Evolutionary conservation across 305 asterid genomes (phyloP).

Genomic region (Solanum hybrid): DNA sequence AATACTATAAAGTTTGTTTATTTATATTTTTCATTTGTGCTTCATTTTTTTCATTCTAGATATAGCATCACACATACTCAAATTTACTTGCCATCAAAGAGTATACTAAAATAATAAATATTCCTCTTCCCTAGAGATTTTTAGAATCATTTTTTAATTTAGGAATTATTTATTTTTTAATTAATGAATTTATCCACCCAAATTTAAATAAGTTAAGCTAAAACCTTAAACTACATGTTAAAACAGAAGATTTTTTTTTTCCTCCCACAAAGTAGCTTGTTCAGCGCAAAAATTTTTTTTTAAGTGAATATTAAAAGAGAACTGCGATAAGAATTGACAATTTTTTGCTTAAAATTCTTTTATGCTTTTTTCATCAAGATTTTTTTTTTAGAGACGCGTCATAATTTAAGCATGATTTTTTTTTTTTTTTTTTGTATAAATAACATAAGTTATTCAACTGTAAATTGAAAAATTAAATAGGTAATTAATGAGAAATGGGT

Average conservation of each 20-base stretch:
- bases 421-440: background rate
- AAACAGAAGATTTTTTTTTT: background rate
- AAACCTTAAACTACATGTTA: background rate
- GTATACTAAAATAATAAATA: background rate
- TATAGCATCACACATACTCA: background rate
- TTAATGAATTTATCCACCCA: background rate
- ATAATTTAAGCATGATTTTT: background rate
- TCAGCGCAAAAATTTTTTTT: too few relatives aligned
- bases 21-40: background rate
- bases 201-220: background rate
- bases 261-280: background rate
- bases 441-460: background rate
- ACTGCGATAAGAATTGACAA: accelerated
- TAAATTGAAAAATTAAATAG: background rate
- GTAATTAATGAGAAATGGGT: background rate
- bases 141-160: background rate
- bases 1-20: background rate
- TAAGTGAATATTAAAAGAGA: background rate
- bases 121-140: background rate
- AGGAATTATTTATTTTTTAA: background rate
- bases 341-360: background rate
- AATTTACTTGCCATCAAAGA: background rate
- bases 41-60: background rate
- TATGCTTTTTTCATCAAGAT: background rate
- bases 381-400: background rate